phyloP scores from a whole-genome alignment of 768 basidiomycete genomes.

The Porphyrellus cyaneotinctus region DNA sequence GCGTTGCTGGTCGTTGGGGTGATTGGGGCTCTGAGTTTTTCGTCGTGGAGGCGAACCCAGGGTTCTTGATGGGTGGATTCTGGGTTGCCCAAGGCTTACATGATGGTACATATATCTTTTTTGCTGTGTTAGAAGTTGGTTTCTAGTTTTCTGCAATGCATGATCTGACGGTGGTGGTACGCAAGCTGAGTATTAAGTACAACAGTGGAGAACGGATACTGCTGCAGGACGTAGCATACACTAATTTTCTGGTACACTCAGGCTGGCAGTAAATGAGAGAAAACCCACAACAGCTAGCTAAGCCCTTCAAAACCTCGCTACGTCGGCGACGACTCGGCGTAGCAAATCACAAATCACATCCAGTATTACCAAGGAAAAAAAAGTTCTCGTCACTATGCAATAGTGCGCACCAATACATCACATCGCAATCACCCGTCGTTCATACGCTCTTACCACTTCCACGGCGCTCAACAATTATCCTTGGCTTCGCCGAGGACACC shows the following conservation, averaged over 20 bases:
- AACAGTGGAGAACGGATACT: too few species aligned
- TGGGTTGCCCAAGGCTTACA: conserved; percentile 7
- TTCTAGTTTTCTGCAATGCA: too few species aligned
- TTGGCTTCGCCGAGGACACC: background rate
- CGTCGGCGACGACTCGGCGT: too few species aligned
- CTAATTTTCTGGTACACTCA: too few species aligned
- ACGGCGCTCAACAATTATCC: background rate
- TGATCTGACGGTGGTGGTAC: too few species aligned
- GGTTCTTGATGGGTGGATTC: conserved; percentile 37
- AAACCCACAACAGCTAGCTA: too few species aligned
- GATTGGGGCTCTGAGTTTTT: conserved; percentile 74
- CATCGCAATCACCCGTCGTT: too few species aligned
- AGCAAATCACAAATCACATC: background rate
- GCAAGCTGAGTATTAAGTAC: too few species aligned
- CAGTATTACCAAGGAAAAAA: background rate
- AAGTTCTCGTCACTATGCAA: background rate
- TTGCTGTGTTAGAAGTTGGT: conserved; percentile 14
- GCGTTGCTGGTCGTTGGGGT: conserved; percentile 75
- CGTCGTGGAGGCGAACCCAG: conserved; percentile 63
- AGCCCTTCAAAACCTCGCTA: background rate
- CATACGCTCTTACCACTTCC: too few species aligned
- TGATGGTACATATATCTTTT: conserved; percentile 16
- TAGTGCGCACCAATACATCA: background rate
- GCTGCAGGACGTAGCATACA: too few species aligned
- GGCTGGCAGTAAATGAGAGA: too few species aligned